Conservation (phyloP, 345 rosid species). For the Citropsis articulata region DNA sequence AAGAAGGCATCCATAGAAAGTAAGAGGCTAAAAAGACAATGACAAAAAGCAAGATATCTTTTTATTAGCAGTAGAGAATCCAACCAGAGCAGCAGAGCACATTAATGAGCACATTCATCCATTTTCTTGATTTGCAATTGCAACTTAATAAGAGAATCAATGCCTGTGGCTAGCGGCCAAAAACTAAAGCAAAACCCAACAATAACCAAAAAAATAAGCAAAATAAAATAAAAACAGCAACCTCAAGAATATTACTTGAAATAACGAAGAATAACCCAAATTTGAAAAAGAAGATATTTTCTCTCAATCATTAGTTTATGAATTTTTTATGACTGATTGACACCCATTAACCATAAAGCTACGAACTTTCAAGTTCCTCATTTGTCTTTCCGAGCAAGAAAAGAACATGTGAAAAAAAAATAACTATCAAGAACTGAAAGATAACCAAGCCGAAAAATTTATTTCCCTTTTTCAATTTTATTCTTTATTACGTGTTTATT, state of each 20-base stretch:
- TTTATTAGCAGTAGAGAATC: conserved; percentile 41
- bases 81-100: conserved; percentile 27
- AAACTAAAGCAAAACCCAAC: conserved; percentile 32
- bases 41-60: conserved; percentile 50
- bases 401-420: not conserved
- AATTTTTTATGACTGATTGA: conserved; percentile 58
- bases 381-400: conserved; percentile 4
- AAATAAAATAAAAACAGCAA: not conserved
- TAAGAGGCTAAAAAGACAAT: conserved; percentile 35
- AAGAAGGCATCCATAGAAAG: conserved; percentile 49
- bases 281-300: conserved; percentile 37
- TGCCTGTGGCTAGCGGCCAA: conserved; percentile 52
- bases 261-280: conserved; percentile 50
- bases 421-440: not conserved
- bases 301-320: conserved; percentile 56
- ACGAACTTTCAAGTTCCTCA: conserved; percentile 21
- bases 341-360: conserved; percentile 51
- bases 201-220: conserved; percentile 16
- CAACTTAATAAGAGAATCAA: conserved; percentile 56
- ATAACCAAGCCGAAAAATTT: conserved; percentile 11
- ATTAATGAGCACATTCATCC: conserved; percentile 23
- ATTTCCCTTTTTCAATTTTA: not conserved
- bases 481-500: not conserved
- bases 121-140: conserved; percentile 30
- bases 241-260: conserved; percentile 52